Evolutionary conservation across 345 rosid genomes (phyloP).

Genomic region (Melastoma malabathricum): DNA sequence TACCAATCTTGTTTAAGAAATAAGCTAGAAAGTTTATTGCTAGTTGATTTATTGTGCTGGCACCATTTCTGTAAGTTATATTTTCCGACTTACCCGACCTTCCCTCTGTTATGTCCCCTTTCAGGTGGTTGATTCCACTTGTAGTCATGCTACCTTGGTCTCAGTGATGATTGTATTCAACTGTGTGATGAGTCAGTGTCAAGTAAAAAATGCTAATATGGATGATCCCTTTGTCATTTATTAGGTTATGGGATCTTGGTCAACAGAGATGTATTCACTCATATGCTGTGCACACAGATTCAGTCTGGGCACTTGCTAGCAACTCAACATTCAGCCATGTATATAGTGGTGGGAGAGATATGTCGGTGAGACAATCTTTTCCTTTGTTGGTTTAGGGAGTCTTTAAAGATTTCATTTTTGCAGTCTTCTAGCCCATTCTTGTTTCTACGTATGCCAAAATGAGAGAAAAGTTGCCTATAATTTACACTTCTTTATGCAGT

Average conservation of each 20-base stretch:
- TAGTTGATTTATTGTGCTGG: too few relatives aligned
- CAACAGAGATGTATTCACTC: constrained; percentile 99
- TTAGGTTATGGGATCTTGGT: constrained; percentile 98
- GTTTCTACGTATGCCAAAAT: background rate
- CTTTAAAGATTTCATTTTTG: background rate
- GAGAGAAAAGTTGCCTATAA: background rate
- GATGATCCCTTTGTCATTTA: constrained; percentile 13
- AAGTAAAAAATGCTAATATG: background rate
- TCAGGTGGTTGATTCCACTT: too few relatives aligned
- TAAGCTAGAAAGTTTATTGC: too few relatives aligned
- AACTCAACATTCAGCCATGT: constrained; percentile 86
- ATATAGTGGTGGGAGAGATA: constrained; percentile 98
- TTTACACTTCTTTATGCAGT: constrained; percentile 22
- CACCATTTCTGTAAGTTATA: too few relatives aligned
- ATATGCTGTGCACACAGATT: constrained; percentile 98
- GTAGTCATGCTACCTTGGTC: too few relatives aligned
- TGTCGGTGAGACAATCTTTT: constrained; percentile 48
- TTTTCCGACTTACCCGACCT: too few relatives aligned
- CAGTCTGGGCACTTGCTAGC: constrained; percentile 99
- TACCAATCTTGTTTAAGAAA: too few relatives aligned
- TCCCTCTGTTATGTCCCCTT: too few relatives aligned
- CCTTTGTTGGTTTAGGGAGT: too few relatives aligned
- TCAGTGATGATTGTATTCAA: too few relatives aligned
- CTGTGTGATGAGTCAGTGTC: too few relatives aligned
- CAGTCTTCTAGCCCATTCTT: background rate